A percentile compares a stretch with the other conserved stretches of the same genome.
Evolutionary conservation across 192 early-diverging fungal species (phyloP).

Genomic region (Backusella macrospora): DNA sequence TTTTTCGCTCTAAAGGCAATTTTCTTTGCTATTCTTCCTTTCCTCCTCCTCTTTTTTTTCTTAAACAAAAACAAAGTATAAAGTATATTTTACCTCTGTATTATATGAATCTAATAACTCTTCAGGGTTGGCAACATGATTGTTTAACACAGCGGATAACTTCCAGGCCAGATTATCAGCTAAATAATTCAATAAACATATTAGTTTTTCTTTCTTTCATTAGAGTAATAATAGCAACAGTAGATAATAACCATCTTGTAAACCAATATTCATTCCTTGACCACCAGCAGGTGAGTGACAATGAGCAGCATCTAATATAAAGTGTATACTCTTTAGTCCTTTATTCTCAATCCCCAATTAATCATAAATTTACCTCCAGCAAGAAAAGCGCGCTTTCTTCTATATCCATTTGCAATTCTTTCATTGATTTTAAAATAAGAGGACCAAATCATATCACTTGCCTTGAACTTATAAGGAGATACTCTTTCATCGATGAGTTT

Average conservation of each 20-base stretch:
- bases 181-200: neutral
- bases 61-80: neutral
- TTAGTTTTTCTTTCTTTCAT: neutral
- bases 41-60: neutral
- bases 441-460: slow-evolving; percentile 22
- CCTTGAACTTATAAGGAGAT: slow-evolving; percentile 11
- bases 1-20: neutral
- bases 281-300: slow-evolving; percentile 43
- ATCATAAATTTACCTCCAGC: slow-evolving; percentile 30
- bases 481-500: slow-evolving; percentile 6
- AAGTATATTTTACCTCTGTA: slow-evolving; percentile 30
- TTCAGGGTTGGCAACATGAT: slow-evolving; percentile 26
- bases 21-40: neutral
- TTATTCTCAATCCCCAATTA: neutral
- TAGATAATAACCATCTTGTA: slow-evolving; percentile 44
- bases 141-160: slow-evolving; percentile 43
- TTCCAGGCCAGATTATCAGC: slow-evolving; percentile 54
- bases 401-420: slow-evolving; percentile 37
- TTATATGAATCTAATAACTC: slow-evolving; percentile 43
- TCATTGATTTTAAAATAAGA: slow-evolving; percentile 40
- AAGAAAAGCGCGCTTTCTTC: slow-evolving; percentile 35
- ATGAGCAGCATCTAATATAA: slow-evolving; percentile 39
- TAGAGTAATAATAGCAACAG: neutral
- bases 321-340: neutral
- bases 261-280: slow-evolving; percentile 49